Evolutionary conservation across 176 grass and related monocot species (phyloP).

Genomic region (Aegilops sharonensis): DNA sequence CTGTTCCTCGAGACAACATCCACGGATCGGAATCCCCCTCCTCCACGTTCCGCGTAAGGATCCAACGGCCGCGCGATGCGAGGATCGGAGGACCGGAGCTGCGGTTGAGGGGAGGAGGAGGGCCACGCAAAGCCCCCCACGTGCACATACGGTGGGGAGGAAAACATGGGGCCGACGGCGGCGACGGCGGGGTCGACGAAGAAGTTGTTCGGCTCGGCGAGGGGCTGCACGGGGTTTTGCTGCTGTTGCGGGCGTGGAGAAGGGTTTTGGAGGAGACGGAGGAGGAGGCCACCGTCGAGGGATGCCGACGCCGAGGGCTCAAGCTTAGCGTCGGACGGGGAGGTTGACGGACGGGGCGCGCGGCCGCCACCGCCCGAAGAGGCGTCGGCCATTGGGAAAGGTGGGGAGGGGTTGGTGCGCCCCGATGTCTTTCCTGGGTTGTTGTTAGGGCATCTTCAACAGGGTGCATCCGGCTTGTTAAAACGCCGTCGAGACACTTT

Average conservation of each 20-base stretch:
- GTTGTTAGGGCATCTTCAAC: no score
- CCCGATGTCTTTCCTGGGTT: no score
- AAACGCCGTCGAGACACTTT: no score
- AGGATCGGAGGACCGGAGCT: conserved; percentile 28
- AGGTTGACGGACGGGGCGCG: neutral
- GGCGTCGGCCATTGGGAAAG: conserved; percentile 25
- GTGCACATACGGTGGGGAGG: conserved; percentile 21
- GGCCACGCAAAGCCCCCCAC: conserved; percentile 33
- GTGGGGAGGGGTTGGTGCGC: neutral
- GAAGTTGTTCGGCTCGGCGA: conserved; percentile 18
- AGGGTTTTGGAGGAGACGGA: conserved; percentile 66
- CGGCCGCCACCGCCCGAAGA: conserved; percentile 23
- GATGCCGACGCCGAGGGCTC: conserved; percentile 16
- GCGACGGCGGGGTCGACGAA: conserved; percentile 52
- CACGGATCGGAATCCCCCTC: conserved; percentile 10
- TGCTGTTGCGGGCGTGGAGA: conserved; percentile 18
- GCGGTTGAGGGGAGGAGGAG: conserved; percentile 14
- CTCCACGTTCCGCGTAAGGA: conserved; percentile 18
- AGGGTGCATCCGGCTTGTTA: no score
- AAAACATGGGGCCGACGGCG: conserved; percentile 39
- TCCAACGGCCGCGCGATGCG: conserved; percentile 15
- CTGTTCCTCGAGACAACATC: conserved; percentile 28
- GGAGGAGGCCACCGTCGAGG: conserved; percentile 60
- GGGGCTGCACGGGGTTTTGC: neutral
- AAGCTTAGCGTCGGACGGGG: neutral